Conservation (phyloP, 805 yeast genomes). For the Metschnikowia kofuensis region DNA sequence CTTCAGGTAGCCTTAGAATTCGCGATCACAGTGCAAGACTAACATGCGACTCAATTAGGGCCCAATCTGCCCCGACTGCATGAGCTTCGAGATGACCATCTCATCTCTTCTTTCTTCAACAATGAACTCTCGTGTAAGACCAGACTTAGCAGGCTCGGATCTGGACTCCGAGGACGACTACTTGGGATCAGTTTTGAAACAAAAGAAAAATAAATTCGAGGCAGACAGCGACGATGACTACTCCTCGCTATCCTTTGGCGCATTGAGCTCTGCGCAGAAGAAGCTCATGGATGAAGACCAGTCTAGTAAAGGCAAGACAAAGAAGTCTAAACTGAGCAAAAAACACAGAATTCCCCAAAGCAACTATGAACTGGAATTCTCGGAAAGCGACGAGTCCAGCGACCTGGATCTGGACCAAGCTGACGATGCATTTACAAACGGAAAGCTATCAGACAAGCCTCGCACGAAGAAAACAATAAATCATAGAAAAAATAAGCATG, state of each 20-base stretch:
- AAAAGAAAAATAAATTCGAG: slow-evolving; percentile 2
- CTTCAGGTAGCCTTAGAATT: too few relatives aligned
- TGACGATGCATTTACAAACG: slow-evolving; percentile 1
- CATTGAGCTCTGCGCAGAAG: slow-evolving; percentile 58
- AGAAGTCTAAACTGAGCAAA: slow-evolving; percentile 8
- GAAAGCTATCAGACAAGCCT: slow-evolving; percentile 4
- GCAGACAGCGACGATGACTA: slow-evolving; percentile 42
- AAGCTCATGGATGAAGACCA: slow-evolving; percentile 32
- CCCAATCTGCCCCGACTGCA: slow-evolving; percentile 1
- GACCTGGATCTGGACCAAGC: slow-evolving; percentile 19
- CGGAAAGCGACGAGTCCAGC: slow-evolving; percentile 12
- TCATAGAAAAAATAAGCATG: slow-evolving; percentile 59
- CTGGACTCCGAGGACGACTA: slow-evolving; percentile 19
- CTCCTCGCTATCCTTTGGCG: slow-evolving; percentile 59
- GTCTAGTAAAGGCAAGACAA: slow-evolving; percentile 14
- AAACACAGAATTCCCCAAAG: slow-evolving; percentile 1
- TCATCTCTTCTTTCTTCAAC: neutral
- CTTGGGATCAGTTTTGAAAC: slow-evolving; percentile 15
- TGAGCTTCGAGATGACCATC: slow-evolving; percentile 7
- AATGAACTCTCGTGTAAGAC: slow-evolving; percentile 7
- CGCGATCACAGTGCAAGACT: neutral
- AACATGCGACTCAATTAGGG: neutral
- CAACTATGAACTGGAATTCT: neutral
- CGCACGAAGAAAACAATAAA: slow-evolving; percentile 25
- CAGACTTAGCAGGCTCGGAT: slow-evolving; percentile 10